Conservation (phyloP, 2,329 filamentous ascomycete genomes). For the Penicillium sp. region DNA sequence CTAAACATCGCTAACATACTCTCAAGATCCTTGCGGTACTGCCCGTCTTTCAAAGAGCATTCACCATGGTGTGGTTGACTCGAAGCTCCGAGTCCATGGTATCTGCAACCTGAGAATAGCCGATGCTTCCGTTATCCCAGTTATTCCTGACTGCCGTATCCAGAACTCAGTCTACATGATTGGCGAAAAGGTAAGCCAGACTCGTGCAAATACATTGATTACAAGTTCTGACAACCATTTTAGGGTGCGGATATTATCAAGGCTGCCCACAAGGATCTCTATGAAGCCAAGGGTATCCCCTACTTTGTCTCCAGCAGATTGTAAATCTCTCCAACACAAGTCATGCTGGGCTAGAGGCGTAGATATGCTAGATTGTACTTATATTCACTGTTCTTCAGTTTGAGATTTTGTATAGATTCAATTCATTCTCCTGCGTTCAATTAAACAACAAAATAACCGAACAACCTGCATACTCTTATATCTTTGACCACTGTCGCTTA, state of each 20-base stretch:
- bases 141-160: conserved; percentile 63
- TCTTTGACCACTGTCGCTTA: too few species aligned
- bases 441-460: too few species aligned
- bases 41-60: conserved; percentile 60
- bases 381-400: background rate
- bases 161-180: conserved; percentile 68
- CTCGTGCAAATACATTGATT: background rate
- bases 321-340: background rate
- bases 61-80: conserved; percentile 60
- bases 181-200: conserved; percentile 54
- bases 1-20: background rate
- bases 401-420: background rate
- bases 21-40: conserved; percentile 60
- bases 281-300: conserved; percentile 31
- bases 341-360: background rate
- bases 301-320: conserved; percentile 29
- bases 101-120: conserved; percentile 61
- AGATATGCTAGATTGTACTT: background rate
- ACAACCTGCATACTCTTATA: too few species aligned
- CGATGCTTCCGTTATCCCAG: conserved; percentile 63
- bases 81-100: conserved; percentile 60
- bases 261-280: conserved; percentile 33
- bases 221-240: conserved; percentile 8
- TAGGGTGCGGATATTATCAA: conserved; percentile 41
- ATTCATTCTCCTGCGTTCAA: background rate